Conservation (phyloP, 2,329 filamentous ascomycete genomes). For the Fusarium compactum region DNA sequence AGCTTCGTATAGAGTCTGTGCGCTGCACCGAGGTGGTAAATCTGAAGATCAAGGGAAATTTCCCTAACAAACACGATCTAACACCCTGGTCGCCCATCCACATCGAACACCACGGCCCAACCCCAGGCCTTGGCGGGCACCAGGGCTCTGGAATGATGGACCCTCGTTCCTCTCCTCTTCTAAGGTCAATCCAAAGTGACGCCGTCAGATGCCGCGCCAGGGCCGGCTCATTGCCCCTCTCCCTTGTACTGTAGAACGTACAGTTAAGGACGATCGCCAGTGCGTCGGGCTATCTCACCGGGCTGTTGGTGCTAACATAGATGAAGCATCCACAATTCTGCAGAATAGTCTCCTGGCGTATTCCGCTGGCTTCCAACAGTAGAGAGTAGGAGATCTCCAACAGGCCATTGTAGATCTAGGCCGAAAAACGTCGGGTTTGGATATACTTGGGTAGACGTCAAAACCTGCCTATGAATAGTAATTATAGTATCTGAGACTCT, state of each 20-base stretch:
- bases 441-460: background rate
- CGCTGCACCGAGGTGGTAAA: conserved; percentile 16
- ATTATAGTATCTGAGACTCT: conserved; percentile 3
- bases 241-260: conserved; percentile 32
- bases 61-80: conserved; percentile 37
- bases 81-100: conserved; percentile 29
- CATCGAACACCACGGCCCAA: conserved; percentile 35
- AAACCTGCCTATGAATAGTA: background rate
- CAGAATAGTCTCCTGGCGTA: conserved; percentile 14
- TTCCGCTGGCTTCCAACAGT: conserved; percentile 23
- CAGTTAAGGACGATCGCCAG: conserved; percentile 38
- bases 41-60: conserved; percentile 40
- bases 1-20: conserved; percentile 29
- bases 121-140: conserved; percentile 37
- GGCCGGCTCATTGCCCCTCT: conserved; percentile 34
- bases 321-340: conserved; percentile 38
- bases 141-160: conserved; percentile 43
- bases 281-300: conserved; percentile 45
- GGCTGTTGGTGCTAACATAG: conserved; percentile 36
- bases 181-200: conserved; percentile 8
- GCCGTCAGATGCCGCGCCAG: conserved; percentile 28
- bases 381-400: background rate
- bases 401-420: background rate
- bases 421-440: conserved; percentile 32
- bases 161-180: conserved; percentile 22